Conservation (phyloP, 2,329 filamentous ascomycete species). For the Apiospora phragmitis region DNA sequence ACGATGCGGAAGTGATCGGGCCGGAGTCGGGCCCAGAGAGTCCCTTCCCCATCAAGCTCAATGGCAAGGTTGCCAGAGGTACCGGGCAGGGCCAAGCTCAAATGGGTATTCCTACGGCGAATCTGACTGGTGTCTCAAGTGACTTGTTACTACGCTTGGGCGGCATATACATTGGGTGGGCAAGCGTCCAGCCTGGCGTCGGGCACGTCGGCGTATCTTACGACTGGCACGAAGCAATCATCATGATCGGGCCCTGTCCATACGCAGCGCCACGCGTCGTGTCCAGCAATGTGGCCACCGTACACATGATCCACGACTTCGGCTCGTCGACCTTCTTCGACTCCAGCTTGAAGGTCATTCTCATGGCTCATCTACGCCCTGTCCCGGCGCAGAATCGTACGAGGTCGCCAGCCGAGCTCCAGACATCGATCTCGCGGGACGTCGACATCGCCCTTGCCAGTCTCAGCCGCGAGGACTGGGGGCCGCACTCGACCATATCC, state of each 20-base stretch:
- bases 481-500: conserved; percentile 37
- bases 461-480: conserved; percentile 48
- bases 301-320: conserved; percentile 56
- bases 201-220: conserved; percentile 33
- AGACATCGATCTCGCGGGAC: conserved; percentile 39
- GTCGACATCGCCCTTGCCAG: conserved; percentile 45
- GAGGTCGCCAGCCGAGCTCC: conserved; percentile 22
- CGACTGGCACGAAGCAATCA: conserved; percentile 60
- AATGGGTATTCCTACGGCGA: conserved; percentile 54
- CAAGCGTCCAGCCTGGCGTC: conserved; percentile 41
- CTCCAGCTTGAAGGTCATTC: conserved; percentile 49
- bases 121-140: conserved; percentile 51
- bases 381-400: conserved; percentile 21
- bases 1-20: conserved; percentile 42
- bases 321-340: conserved; percentile 42
- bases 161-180: conserved; percentile 69
- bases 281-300: conserved; percentile 49
- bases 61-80: conserved; percentile 47
- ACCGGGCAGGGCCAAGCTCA: conserved; percentile 40
- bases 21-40: conserved; percentile 50
- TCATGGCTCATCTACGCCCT: conserved; percentile 61
- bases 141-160: conserved; percentile 53
- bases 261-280: conserved; percentile 47
- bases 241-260: conserved; percentile 55
- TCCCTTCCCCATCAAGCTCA: conserved; percentile 55